These are phyloP conservation scores for Tuber calosporum DNA, from an alignment of 495 filamentous ascomycete genomes.

Conservation along the genomic window DNA sequence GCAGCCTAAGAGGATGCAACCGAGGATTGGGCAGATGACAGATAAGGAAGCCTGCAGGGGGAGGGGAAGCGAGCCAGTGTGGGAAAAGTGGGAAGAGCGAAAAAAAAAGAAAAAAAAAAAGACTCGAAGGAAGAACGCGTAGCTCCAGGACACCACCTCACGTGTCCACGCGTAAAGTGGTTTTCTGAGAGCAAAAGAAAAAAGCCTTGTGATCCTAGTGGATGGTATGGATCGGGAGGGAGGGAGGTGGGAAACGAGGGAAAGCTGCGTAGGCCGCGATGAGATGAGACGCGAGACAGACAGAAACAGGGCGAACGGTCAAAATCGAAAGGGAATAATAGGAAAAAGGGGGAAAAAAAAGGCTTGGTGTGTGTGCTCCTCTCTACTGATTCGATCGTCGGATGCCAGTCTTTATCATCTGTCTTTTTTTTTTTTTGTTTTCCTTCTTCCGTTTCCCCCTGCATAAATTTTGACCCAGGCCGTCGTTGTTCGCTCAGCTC, in stretches of 20 bases:
- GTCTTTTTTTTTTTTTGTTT: not conserved
- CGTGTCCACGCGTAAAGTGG: slow-evolving; percentile 37
- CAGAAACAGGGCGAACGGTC: slow-evolving; percentile 3
- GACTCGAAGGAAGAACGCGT: slow-evolving; percentile 15
- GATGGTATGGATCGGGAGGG: slow-evolving; percentile 3
- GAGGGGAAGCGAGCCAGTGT: not conserved
- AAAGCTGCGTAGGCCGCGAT: slow-evolving; percentile 14
- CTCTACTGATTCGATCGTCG: not conserved
- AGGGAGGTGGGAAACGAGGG: slow-evolving; percentile 5
- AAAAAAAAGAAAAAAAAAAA: not conserved
- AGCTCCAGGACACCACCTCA: slow-evolving; percentile 27
- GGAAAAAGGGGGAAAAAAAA: not conserved
- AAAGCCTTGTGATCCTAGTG: slow-evolving; percentile 4
- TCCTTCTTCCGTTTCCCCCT: not conserved
- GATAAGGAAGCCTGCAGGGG: slow-evolving; percentile 10
- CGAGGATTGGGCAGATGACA: slow-evolving; percentile 8
- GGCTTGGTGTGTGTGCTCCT: not conserved
- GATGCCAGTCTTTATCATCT: not conserved
- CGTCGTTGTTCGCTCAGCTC: not conserved
- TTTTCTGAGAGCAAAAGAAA: slow-evolving; percentile 18
- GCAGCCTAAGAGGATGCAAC: not conserved
- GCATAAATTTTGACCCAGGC: slow-evolving; percentile 1
- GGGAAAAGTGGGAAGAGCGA: slow-evolving; percentile 1
- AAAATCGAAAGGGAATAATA: not conserved
- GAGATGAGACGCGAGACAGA: slow-evolving; percentile 23